Conservation (phyloP, 345 rosid species). For the Rhodomyrtus tomentosa region DNA sequence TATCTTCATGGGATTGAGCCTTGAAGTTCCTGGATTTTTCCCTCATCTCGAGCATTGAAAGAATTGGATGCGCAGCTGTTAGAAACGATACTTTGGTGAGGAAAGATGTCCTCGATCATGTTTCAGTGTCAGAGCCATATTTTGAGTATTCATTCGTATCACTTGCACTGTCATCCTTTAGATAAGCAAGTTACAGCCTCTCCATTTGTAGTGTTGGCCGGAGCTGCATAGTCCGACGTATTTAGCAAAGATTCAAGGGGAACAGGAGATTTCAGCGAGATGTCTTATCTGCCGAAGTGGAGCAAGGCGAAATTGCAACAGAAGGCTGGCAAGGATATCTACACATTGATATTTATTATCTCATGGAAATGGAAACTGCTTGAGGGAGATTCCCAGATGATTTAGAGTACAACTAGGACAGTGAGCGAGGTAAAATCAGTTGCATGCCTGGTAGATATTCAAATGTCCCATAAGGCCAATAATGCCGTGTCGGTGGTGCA, state of each 20-base stretch:
- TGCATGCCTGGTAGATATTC: background rate
- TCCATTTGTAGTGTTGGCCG: background rate
- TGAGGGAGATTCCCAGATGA: background rate
- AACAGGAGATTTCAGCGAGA: background rate
- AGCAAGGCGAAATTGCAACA: background rate
- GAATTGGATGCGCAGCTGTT: background rate
- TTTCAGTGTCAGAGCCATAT: background rate
- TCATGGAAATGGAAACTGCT: background rate
- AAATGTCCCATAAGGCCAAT: background rate
- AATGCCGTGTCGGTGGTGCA: background rate
- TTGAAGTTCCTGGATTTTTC: background rate
- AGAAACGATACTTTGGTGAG: background rate
- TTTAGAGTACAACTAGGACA: background rate
- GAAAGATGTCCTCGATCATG: background rate
- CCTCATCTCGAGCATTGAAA: background rate
- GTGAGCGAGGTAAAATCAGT: background rate
- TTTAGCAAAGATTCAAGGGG: background rate
- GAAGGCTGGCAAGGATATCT: background rate
- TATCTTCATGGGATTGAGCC: background rate
- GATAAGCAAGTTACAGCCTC: background rate
- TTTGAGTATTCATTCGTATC: background rate
- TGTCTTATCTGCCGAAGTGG: background rate
- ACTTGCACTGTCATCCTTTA: background rate
- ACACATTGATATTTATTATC: background rate
- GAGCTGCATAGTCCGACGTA: background rate